Base-by-base conservation (phyloP, 345 rosid genomes). In the Erucastrum elatum region DNA sequence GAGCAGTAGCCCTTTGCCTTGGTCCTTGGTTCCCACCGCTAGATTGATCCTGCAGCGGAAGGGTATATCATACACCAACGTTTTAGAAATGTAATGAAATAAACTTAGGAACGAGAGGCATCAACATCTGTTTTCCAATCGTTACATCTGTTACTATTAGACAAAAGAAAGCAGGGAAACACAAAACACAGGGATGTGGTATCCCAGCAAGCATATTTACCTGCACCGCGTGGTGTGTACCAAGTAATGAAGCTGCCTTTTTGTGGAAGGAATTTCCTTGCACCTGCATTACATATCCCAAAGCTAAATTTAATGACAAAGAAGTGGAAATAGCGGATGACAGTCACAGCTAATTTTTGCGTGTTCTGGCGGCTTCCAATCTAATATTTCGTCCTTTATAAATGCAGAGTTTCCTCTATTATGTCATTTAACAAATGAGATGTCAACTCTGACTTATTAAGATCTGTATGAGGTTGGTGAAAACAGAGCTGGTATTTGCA, bases 251-350 rank as follows among this genome's bases (percentile, higher is more conserved):
- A 17, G 98, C 92, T 63, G 84, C 91, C 84, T 91, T 96, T 86
- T 96, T 96, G 84, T 90, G 99, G 84, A 91, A 96, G 35, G 99
- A 96, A 83, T 96, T 96, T 70, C 99, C 99, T 59, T 81, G 92
- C 80, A 83, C 94, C 99, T 96, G 92, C 33, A 61, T 67, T 25
- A 62, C 70, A 75, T 7, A n/a, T 6, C 30, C 49, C 56, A 71
- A 37, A 71, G 33, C 31, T 53, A 26, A 29, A 70, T 64, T 27
- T 7, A 71, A 5, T 41, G 61, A 66, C 15, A 46, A 46, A 31
- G 2, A 16, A 58, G 10, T 9, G 33, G 6, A 56, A 29, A 21
- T 44, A 15, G 3, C 37, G 6, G 31, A 15, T 49, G 76, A 12
- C 55, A 21, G 9, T 8, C 30, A 8, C 29, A 56, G 13, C 8